Conservation (phyloP, 805 yeast genomes). For the Komagataella phaffii region DNA sequence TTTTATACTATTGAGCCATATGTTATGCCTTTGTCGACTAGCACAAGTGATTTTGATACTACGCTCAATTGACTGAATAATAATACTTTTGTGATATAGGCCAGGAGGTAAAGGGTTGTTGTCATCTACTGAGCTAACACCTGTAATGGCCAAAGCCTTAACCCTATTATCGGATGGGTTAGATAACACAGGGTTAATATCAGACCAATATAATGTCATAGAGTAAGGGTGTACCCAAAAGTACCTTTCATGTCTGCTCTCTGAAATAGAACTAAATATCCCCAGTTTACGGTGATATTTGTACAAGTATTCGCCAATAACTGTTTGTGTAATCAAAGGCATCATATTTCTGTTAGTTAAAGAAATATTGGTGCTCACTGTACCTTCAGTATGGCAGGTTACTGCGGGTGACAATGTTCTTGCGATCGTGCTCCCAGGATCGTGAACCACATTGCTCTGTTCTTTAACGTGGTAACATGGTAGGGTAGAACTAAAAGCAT, state of each 20-base stretch:
- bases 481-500: not conserved
- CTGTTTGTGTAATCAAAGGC: constrained; percentile 82
- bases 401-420: constrained; percentile 1
- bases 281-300: constrained; percentile 76
- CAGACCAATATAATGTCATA: constrained; percentile 82
- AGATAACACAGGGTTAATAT: constrained; percentile 60
- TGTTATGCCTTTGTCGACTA: constrained; percentile 74
- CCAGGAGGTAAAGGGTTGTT: constrained; percentile 85
- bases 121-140: constrained; percentile 73
- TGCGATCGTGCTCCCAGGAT: not conserved
- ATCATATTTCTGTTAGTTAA: constrained; percentile 59
- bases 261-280: constrained; percentile 61
- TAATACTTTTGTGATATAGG: constrained; percentile 68
- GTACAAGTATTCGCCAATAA: constrained; percentile 81
- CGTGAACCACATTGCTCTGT: not conserved
- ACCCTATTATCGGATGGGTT: constrained; percentile 58
- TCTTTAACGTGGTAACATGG: not conserved
- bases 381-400: constrained; percentile 6
- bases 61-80: constrained; percentile 52
- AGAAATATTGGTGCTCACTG: constrained; percentile 50
- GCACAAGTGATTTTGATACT: constrained; percentile 76
- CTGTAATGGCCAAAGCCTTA: constrained; percentile 65
- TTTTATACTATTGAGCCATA: constrained; percentile 79
- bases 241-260: constrained; percentile 77
- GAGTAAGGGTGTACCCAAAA: constrained; percentile 97